These are phyloP conservation scores for Penicillium oxalicum DNA, from an alignment of 2,329 filamentous ascomycete genomes.

Conservation along the genomic window DNA sequence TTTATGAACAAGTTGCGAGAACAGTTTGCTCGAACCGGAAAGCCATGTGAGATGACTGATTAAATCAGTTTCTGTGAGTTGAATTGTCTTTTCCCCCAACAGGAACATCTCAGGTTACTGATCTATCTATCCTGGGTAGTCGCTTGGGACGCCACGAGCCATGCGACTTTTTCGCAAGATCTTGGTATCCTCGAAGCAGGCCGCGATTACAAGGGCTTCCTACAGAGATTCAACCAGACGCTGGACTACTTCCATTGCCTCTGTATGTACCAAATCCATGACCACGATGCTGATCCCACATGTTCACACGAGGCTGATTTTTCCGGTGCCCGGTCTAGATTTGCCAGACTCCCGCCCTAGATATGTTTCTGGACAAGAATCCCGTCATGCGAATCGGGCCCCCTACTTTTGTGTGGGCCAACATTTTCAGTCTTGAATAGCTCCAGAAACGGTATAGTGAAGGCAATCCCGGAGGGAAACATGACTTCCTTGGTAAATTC, in stretches of 20 bases:
- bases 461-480: not conserved
- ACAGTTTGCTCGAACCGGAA: conserved; percentile 23
- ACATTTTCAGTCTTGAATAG: conserved; percentile 10
- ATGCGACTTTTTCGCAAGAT: conserved; percentile 18
- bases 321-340: conserved; percentile 8
- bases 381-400: conserved; percentile 19
- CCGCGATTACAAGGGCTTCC: conserved; percentile 14
- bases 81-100: not conserved
- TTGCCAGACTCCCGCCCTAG: conserved; percentile 18
- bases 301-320: no score
- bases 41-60: conserved; percentile 35
- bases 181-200: conserved; percentile 21
- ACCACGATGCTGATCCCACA: not conserved
- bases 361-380: conserved; percentile 20
- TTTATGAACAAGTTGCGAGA: conserved; percentile 28
- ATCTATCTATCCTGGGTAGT: not conserved
- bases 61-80: conserved; percentile 30
- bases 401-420: conserved; percentile 14
- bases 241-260: conserved; percentile 22
- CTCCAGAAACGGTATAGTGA: conserved; percentile 11
- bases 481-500: conserved; percentile 10
- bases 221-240: conserved; percentile 11
- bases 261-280: conserved; percentile 4
- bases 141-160: conserved; percentile 20
- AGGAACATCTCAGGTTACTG: no score